phyloP scores from a whole-genome alignment of 441 rosid species.

The Populus hybrid region DNA sequence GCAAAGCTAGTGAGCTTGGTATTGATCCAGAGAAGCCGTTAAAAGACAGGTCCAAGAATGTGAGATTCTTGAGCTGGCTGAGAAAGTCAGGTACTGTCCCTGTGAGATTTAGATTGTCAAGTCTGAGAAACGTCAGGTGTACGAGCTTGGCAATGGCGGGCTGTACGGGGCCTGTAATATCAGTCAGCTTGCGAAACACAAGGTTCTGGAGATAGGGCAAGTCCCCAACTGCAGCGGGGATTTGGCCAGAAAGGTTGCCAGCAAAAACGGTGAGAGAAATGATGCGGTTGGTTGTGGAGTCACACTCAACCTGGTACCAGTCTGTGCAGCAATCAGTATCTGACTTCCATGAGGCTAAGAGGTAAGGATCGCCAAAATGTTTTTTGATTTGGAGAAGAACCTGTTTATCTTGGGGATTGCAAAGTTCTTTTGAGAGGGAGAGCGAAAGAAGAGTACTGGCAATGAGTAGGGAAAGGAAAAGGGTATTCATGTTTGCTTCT shows the following conservation, averaged over 20 bases:
- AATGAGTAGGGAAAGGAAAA: constrained; percentile 19
- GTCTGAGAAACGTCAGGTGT: constrained; percentile 45
- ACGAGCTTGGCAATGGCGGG: constrained; percentile 55
- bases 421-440: constrained; percentile 29
- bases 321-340: constrained; percentile 51
- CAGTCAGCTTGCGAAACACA: constrained; percentile 41
- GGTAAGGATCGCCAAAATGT: constrained; percentile 53
- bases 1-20: constrained; percentile 51
- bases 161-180: constrained; percentile 64
- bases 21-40: constrained; percentile 58
- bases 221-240: constrained; percentile 54
- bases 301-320: constrained; percentile 64
- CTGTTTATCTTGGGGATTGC: constrained; percentile 46
- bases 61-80: constrained; percentile 44
- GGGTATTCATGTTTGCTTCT: constrained; percentile 8
- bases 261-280: constrained; percentile 44
- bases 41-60: constrained; percentile 55
- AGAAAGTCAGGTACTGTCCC: constrained; percentile 56
- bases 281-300: constrained; percentile 44
- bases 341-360: constrained; percentile 61
- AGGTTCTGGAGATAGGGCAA: constrained; percentile 55
- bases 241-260: constrained; percentile 49
- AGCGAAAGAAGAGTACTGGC: constrained; percentile 22
- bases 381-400: constrained; percentile 57
- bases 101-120: constrained; percentile 47